Percentiles rank a stretch among this genome's conserved stretches.
These are phyloP conservation scores for Solanum medicagineum DNA, from an alignment of 257 asterid genomes.

Conservation along the genomic window DNA sequence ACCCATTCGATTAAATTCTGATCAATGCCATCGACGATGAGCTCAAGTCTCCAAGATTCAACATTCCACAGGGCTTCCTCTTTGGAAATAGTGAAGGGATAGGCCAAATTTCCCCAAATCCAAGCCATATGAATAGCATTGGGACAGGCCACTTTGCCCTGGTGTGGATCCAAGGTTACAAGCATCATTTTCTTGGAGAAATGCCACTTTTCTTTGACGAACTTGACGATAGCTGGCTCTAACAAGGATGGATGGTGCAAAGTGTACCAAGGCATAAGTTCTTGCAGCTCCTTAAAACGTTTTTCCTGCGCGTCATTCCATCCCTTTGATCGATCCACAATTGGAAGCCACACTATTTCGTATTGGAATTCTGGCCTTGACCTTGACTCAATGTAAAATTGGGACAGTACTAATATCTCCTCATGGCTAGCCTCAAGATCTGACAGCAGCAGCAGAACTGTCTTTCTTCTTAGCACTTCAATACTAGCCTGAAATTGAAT, in stretches of 20 bases:
- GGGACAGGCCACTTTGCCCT: conserved; percentile 39
- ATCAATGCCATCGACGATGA: conserved; percentile 55
- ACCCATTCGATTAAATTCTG: conserved; percentile 45
- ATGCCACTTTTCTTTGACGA: conserved; percentile 54
- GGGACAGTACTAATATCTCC: conserved; percentile 38
- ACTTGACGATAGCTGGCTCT: conserved; percentile 52
- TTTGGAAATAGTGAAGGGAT: conserved; percentile 42
- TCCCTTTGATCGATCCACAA: conserved; percentile 19
- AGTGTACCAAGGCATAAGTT: conserved; percentile 74
- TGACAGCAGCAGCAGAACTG: conserved; percentile 55
- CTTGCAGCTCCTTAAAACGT: conserved; percentile 32
- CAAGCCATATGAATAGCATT: conserved; percentile 64
- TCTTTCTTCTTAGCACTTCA: conserved; percentile 51
- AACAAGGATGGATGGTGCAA: conserved; percentile 47
- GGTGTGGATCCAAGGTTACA: conserved; percentile 63
- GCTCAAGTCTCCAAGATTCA: conserved; percentile 52
- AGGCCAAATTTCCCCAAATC: conserved; percentile 78
- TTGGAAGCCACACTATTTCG: conserved; percentile 76
- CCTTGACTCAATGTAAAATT: conserved; percentile 33
- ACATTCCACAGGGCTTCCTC: conserved; percentile 51
- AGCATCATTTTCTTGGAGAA: conserved; percentile 56
- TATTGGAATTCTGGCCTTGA: conserved; percentile 32
- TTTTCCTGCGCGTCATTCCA: conserved; percentile 26
- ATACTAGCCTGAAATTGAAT: conserved; percentile 4
- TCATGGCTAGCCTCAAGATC: conserved; percentile 50